Evolutionary conservation across 805 yeast genomes (phyloP), one percentile per base, ranked within the genome.

Genomic region (Schizosaccharomyces octosporus): DNA sequence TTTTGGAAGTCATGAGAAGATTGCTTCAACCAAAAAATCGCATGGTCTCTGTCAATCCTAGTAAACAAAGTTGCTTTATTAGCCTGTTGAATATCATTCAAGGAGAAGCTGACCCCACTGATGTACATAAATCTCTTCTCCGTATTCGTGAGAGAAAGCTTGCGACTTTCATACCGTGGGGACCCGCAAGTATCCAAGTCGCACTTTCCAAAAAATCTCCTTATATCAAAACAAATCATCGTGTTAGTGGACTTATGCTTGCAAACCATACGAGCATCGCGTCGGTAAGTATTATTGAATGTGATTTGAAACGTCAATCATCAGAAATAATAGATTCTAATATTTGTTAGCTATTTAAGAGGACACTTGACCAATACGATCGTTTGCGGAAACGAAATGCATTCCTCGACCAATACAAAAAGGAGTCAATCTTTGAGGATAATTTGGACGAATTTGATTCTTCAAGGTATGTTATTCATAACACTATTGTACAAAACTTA

Each of bases 1-100:
- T 88, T 13, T 82, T 86, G 66, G 98, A 93, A 67, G 85, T 89
- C 42, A 75, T 90, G 65, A 72, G 94, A 54, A 93, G 94, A 64
- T 73, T 93, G 31, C 73, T 87, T 41, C 90, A 87, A 70, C 86
- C 83, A 63, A 82, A 84, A 65, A 78, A 84, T 66, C 80, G 85
- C 61, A 81, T 90, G 85, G 83, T 87, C 60, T 73, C 76, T 66
- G 70, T 74, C 2, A 73, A 70, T 36, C 74, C 71, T 63, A 72
- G 73, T 48, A 75, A 73, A 64, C 75, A 69, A 36, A 75, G 79
- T 48, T 72, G 76, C 48, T 85, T 85, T 69, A 76, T 88, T 11
- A 78, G 95, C 7, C 77, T 85, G 64, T 74, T 87, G 60, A 84
- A 87, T 74, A 79, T 82, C 58, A 75, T 80, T 63, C 85, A 76